phyloP scores from a whole-genome alignment of 1,284 basidiomycete species.

The Malassezia japonica region DNA sequence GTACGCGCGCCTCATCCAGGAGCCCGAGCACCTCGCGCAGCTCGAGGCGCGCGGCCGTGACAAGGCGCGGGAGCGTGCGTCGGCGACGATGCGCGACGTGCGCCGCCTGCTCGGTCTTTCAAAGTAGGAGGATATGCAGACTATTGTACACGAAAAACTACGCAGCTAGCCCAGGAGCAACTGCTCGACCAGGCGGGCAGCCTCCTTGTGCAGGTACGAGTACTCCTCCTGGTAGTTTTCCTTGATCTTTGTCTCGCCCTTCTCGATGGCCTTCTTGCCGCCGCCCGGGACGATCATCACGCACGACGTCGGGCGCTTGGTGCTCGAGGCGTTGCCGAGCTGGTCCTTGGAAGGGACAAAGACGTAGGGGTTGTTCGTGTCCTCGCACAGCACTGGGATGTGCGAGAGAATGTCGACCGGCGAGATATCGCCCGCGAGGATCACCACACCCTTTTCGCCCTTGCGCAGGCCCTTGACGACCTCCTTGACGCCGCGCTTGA shows the following conservation, averaged over 20 bases:
- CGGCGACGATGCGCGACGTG: conserved; percentile 61
- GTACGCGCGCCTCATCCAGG: conserved; percentile 59
- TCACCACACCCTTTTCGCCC: conserved; percentile 58
- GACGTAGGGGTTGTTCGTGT: conserved; percentile 85
- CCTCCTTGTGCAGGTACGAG: conserved; percentile 72
- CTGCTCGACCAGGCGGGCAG: conserved; percentile 12
- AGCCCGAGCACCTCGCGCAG: conserved; percentile 58
- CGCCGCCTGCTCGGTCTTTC: conserved; percentile 59
- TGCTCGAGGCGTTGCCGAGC: conserved; percentile 85
- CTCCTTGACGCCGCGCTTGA: conserved; percentile 48
- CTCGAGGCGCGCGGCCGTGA: conserved; percentile 61
- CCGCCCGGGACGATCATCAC: conserved; percentile 63
- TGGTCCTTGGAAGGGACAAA: conserved; percentile 55
- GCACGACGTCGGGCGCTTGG: conserved; percentile 94
- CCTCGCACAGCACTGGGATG: conserved; percentile 86
- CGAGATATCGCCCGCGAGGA: conserved; percentile 92
- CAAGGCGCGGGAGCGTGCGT: conserved; percentile 59
- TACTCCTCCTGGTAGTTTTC: conserved; percentile 75
- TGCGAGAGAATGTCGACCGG: conserved; percentile 98
- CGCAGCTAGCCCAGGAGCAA: conserved; percentile 5
- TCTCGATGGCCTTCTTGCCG: conserved; percentile 60
- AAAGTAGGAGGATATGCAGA: not conserved
- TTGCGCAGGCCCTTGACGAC: conserved; percentile 47
- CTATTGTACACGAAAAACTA: conserved; percentile 10
- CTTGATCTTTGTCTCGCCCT: conserved; percentile 55